These are phyloP conservation scores for Asterochloris sp. DNA, from an alignment of 139 green algal species.

Conservation along the genomic window DNA sequence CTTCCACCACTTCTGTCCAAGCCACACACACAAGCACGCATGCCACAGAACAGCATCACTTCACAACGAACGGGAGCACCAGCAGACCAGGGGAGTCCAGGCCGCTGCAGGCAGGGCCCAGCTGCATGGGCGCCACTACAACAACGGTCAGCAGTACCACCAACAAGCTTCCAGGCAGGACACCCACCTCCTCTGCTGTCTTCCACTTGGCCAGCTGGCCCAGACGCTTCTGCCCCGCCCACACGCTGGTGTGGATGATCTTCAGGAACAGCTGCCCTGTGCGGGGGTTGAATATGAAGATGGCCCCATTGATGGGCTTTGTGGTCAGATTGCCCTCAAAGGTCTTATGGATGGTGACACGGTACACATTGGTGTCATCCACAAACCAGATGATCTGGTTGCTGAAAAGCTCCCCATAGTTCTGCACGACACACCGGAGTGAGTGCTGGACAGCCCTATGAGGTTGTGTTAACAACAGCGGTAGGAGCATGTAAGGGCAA, in stretches of 20 bases:
- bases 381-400: conserved; percentile 99
- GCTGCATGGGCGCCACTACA: too few species aligned
- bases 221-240: conserved; percentile 99
- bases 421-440: conserved; percentile 52
- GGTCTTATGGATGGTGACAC: conserved; percentile 99
- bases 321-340: conserved; percentile 97
- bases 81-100: too few species aligned
- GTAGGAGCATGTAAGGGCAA: too few species aligned
- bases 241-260: conserved; percentile 99
- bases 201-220: conserved; percentile 99
- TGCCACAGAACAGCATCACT: too few species aligned
- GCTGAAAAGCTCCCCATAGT: conserved; percentile 98
- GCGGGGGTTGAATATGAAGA: conserved; percentile 99
- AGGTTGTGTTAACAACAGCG: not conserved
- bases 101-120: too few species aligned
- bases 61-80: too few species aligned
- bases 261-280: conserved; percentile 98
- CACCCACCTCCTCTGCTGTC: conserved; percentile 94
- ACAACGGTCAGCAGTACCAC: too few species aligned
- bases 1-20: too few species aligned
- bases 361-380: conserved; percentile 99
- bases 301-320: conserved; percentile 97
- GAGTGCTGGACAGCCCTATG: not conserved
- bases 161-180: too few species aligned
- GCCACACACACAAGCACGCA: too few species aligned